Conservation (phyloP, 768 basidiomycete genomes). For the Suillus decipiens region DNA sequence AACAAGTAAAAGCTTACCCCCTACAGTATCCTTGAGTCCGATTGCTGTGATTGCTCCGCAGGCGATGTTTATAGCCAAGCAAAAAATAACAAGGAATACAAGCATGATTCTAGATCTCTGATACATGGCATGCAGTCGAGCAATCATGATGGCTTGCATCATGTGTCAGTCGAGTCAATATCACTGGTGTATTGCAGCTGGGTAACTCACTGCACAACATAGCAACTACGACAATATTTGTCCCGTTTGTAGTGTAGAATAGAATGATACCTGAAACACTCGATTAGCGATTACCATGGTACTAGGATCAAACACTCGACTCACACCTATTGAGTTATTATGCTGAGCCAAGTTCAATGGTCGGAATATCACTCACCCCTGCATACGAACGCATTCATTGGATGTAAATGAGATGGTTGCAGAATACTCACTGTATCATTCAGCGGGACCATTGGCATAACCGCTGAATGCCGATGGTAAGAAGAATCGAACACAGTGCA, state of each 20-base stretch:
- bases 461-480: neutral
- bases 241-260: neutral
- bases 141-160: neutral
- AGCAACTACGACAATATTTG: neutral
- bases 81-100: neutral
- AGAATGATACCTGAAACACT: neutral
- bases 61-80: neutral
- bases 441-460: neutral
- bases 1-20: neutral
- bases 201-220: neutral
- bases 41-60: neutral
- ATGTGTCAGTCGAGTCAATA: neutral
- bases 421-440: neutral
- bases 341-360: neutral
- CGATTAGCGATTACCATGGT: neutral
- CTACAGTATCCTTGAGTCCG: neutral
- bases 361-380: neutral
- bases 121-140: neutral
- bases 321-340: neutral
- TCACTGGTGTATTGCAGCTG: neutral
- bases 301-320: neutral
- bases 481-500: too few species aligned
- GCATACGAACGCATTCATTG: neutral
- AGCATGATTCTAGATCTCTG: neutral
- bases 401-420: neutral